Conservation (phyloP, 1,139 yeast species). For the Hyphopichia fennica region DNA sequence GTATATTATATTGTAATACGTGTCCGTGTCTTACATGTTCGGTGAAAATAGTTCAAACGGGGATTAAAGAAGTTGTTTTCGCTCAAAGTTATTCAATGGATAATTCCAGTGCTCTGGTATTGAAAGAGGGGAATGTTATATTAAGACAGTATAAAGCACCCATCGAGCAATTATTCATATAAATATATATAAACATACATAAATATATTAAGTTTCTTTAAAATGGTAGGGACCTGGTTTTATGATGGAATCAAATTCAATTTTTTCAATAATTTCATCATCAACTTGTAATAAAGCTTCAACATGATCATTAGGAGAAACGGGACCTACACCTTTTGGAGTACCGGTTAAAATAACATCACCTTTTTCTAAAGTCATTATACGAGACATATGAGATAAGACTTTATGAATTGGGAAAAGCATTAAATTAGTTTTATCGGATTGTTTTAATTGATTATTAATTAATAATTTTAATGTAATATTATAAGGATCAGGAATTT, state of each 20-base stretch:
- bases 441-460: slow-evolving; percentile 70
- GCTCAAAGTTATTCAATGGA: slow-evolving; percentile 95
- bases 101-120: slow-evolving; percentile 62
- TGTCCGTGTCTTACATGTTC: slow-evolving; percentile 97
- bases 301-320: slow-evolving; percentile 75
- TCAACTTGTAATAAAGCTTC: slow-evolving; percentile 60
- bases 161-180: slow-evolving; percentile 10
- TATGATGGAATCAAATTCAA: slow-evolving; percentile 45
- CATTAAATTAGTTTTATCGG: slow-evolving; percentile 83
- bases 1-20: slow-evolving; percentile 89
- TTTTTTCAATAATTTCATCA: slow-evolving; percentile 53
- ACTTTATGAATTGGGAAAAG: slow-evolving; percentile 82
- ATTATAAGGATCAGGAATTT: slow-evolving; percentile 72
- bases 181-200: background rate
- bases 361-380: slow-evolving; percentile 89
- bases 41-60: slow-evolving; percentile 90
- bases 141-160: slow-evolving; percentile 77
- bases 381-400: slow-evolving; percentile 74
- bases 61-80: slow-evolving; percentile 89
- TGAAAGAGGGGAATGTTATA: slow-evolving; percentile 70
- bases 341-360: slow-evolving; percentile 94
- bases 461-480: slow-evolving; percentile 66
- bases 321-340: slow-evolving; percentile 94
- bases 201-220: slow-evolving; percentile 14
- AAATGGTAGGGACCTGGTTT: slow-evolving; percentile 83